Evolutionary conservation across 179 eudicot genomes (phyloP), one percentile per base, ranked within the genome.

Genomic region (Drosera spatulata): DNA sequence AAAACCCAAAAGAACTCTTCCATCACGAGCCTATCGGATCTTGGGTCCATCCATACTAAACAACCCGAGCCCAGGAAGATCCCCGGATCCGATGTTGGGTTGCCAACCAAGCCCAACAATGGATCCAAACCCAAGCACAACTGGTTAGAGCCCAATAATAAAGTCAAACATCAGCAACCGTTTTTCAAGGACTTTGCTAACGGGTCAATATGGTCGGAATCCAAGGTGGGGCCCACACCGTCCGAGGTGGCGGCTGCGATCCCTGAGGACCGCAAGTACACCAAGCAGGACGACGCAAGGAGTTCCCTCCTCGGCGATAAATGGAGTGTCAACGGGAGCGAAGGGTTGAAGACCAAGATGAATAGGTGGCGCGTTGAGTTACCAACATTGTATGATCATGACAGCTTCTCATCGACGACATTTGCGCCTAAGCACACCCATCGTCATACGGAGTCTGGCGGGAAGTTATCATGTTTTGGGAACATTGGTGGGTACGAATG

Each of bases 171-270:
- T 22, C 33, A 22, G 46, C 4, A 57, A 1, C 45, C 5, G 22
- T 3, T 33, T 4, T 41, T 3, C 14, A 75, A 70, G 59, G 79
- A 71, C 67, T 75, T 70, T 22, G 70, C 75, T 4, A 71, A 71
- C 5, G 79, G 79, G 41, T 78, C 82, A 3, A 52, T 78, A 7
- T 74, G 78, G 82, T 73, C 87, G 2, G 83, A 82, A 39, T 83
- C 86, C 0, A 86, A 85, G 60, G 82, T 85, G 42, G 93, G n/a
- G 11, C 88, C 86, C 0, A 80, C 93, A 0, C 88, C 93, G 2
- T 85, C 93, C 0, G 85, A 80, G 65, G 86, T 83, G 69, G 84
- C 91, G 2, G 88, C 84, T 0, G 78, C 78, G 2, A 76, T 80
- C 9, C 85, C 85, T 0, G 76, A 69, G 52, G 74, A 73, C 44